These are phyloP conservation scores for Phytophthora palmivora DNA, from an alignment of 352 stramenopile genomes.

Conservation along the genomic window DNA sequence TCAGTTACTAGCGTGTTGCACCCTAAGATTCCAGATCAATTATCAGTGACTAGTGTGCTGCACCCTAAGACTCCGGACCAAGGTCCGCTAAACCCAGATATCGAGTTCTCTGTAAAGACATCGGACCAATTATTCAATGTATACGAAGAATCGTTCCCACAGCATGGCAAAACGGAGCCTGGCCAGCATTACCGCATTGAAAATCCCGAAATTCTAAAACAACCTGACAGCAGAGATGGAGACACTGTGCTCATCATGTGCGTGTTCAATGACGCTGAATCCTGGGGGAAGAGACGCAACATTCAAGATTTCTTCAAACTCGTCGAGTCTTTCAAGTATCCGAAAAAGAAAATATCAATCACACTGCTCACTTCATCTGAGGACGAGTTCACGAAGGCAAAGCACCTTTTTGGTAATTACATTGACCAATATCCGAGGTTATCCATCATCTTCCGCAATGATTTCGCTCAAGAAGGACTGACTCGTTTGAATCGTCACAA, in stretches of 20 bases:
- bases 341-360: slow-evolving; percentile 39
- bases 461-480: slow-evolving; percentile 33
- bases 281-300: slow-evolving; percentile 38
- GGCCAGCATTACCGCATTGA: slow-evolving; percentile 28
- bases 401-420: slow-evolving; percentile 16
- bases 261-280: slow-evolving; percentile 40
- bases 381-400: slow-evolving; percentile 37
- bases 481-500: slow-evolving; percentile 40
- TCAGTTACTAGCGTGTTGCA: slow-evolving; percentile 7
- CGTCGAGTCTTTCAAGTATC: slow-evolving; percentile 34
- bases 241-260: slow-evolving; percentile 38
- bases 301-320: slow-evolving; percentile 42
- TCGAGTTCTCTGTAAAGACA: slow-evolving; percentile 17
- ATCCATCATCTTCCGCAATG: slow-evolving; percentile 47
- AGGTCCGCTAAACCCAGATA: slow-evolving; percentile 14
- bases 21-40: too few species aligned
- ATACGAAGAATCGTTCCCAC: slow-evolving; percentile 24
- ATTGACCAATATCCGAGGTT: slow-evolving; percentile 35
- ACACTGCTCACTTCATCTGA: slow-evolving; percentile 43
- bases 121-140: slow-evolving; percentile 1
- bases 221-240: slow-evolving; percentile 1
- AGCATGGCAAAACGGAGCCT: slow-evolving; percentile 29
- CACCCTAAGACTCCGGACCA: slow-evolving; percentile 5
- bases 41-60: too few species aligned
- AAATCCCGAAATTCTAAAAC: slow-evolving; percentile 12